Evolutionary conservation across 2,329 filamentous ascomycete species (phyloP).

Genomic region (Fusarium hostae): DNA sequence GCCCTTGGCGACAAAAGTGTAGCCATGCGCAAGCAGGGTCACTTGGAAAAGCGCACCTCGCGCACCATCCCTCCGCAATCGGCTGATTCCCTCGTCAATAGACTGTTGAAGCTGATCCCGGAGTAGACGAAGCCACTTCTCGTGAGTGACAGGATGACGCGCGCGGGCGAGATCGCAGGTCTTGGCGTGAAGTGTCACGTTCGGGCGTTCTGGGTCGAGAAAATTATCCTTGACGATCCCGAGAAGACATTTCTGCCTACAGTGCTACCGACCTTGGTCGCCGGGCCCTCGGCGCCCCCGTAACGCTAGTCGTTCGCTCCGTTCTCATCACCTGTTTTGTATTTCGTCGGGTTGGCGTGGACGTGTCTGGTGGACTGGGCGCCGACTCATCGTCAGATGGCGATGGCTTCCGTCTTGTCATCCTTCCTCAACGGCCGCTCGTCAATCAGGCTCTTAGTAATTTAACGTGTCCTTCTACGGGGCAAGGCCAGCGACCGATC

Average conservation of each 20-base stretch:
- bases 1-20: conserved; percentile 57
- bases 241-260: background rate
- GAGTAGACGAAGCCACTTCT: conserved; percentile 47
- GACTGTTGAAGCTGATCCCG: conserved; percentile 45
- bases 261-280: background rate
- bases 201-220: conserved; percentile 14
- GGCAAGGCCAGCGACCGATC: background rate
- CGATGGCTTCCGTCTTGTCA: background rate
- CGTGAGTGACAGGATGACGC: conserved; percentile 46
- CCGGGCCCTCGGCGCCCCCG: background rate
- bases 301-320: background rate
- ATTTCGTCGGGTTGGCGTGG: background rate
- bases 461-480: background rate
- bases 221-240: background rate
- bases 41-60: conserved; percentile 55
- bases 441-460: background rate
- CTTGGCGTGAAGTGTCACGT: conserved; percentile 46
- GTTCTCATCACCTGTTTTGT: background rate
- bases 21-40: conserved; percentile 54
- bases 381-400: background rate
- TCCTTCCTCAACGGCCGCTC: background rate
- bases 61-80: conserved; percentile 46
- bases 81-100: conserved; percentile 47
- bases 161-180: background rate
- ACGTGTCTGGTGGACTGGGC: background rate